These are phyloP conservation scores for Ustilago vetiveriae DNA, from an alignment of 1,284 basidiomycete genomes.

Conservation along the genomic window DNA sequence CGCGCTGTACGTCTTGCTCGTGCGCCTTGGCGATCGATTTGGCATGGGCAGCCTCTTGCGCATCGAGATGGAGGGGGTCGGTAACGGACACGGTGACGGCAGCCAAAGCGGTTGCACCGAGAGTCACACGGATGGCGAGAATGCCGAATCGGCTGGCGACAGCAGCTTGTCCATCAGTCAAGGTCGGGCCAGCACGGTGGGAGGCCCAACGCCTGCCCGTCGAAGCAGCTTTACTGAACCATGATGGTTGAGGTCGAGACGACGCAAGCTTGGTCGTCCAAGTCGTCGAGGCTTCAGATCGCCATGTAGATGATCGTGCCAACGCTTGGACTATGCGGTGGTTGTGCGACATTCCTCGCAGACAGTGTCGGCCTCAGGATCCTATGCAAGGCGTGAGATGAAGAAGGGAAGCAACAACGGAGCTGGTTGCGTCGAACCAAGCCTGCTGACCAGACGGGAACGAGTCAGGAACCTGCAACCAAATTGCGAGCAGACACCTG, in stretches of 20 bases:
- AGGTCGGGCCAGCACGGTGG: not conserved
- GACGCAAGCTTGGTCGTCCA: constrained; percentile 17
- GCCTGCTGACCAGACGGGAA: no score
- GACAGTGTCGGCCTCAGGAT: not conserved
- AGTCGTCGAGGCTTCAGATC: constrained; percentile 3
- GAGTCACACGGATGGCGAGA: constrained; percentile 12
- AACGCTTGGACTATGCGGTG: constrained; percentile 15
- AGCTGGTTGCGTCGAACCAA: not conserved
- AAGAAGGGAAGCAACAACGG: not conserved
- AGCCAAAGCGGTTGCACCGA: constrained; percentile 31
- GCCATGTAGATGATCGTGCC: constrained; percentile 18
- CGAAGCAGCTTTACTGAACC: not conserved
- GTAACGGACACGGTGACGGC: constrained; percentile 12
- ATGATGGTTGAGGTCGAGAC: not conserved
- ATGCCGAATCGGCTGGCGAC: constrained; percentile 5
- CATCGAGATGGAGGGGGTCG: constrained; percentile 39
- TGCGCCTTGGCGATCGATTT: constrained; percentile 32
- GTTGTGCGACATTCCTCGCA: constrained; percentile 23
- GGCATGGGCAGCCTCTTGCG: constrained; percentile 4
- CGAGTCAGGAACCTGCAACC: not conserved
- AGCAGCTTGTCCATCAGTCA: not conserved
- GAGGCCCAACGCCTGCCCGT: constrained; percentile 14
- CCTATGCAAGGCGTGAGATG: not conserved
- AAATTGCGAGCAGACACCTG: not conserved
- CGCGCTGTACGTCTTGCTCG: constrained; percentile 24